phyloP scores from a whole-genome alignment of 1,139 yeast species.

The Yamadazyma songkhlaensis region DNA sequence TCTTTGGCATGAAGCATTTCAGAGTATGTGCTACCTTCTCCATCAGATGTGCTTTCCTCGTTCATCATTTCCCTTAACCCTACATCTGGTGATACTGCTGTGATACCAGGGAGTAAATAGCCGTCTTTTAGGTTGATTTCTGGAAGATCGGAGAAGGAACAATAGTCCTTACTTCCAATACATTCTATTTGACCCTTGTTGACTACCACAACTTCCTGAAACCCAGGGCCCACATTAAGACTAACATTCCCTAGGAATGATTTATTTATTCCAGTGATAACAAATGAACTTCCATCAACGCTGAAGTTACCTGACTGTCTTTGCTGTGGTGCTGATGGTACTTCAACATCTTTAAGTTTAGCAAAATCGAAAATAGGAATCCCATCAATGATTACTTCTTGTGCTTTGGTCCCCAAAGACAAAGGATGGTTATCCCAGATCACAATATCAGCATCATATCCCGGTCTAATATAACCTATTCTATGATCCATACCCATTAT shows the following conservation, averaged over 20 bases:
- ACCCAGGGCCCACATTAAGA: too few relatives aligned
- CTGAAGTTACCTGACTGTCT: neutral
- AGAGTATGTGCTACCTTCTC: neutral
- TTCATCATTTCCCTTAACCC: constrained; percentile 6
- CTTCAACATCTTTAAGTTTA: neutral
- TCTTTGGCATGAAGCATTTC: constrained; percentile 5
- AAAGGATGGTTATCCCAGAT: constrained; percentile 7
- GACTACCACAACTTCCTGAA: neutral
- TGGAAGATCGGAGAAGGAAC: neutral
- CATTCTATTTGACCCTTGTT: neutral
- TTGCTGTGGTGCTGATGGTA: too few relatives aligned
- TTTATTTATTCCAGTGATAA: constrained; percentile 1
- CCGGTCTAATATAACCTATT: constrained; percentile 7
- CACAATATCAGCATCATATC: constrained; percentile 7
- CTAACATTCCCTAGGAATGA: neutral
- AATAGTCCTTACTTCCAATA: neutral
- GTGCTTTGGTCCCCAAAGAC: constrained; percentile 4
- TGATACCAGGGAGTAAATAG: constrained; percentile 6
- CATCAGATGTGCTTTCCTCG: constrained; percentile 5
- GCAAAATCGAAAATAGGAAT: constrained; percentile 4
- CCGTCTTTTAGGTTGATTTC: constrained; percentile 3
- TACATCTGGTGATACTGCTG: constrained; percentile 3
- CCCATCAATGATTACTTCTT: constrained; percentile 6
- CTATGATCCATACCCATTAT: constrained; percentile 8
- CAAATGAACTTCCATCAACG: neutral